Conservation (phyloP, 345 rosid species). For the Zanthoxylum bungeanum region DNA sequence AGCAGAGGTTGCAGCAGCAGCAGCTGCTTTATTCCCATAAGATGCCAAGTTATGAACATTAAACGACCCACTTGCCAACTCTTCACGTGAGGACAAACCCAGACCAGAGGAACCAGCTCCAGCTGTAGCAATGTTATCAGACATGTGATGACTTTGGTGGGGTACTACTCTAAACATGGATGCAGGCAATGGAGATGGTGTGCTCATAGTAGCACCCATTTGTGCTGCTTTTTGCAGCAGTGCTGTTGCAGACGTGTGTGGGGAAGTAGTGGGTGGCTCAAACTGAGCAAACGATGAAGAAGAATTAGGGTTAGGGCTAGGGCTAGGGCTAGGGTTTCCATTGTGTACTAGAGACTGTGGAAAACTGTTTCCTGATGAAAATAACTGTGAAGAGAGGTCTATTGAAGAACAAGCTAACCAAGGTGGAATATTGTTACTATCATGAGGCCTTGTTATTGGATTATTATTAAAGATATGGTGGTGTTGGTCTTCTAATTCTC, state of each 20-base stretch:
- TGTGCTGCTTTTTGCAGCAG: conserved; percentile 43
- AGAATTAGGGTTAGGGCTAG: conserved; percentile 30
- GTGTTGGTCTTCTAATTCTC: conserved; percentile 29
- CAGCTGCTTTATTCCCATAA: conserved; percentile 40
- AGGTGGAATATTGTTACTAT: conserved; percentile 16
- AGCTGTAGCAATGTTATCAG: conserved; percentile 16
- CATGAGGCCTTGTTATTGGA: conserved; percentile 29
- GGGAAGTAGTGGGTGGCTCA: conserved; percentile 12
- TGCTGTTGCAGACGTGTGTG: conserved; percentile 50
- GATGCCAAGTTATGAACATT: conserved; percentile 22
- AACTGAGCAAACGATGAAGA: conserved; percentile 15
- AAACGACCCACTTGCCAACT: conserved; percentile 25
- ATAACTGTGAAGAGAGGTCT: conserved; percentile 20
- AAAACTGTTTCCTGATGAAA: conserved; percentile 20
- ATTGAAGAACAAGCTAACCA: conserved; percentile 23
- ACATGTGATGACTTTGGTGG: conserved; percentile 30
- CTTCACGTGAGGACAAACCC: conserved; percentile 37
- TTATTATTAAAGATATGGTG: conserved; percentile 18
- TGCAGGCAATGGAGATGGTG: conserved; percentile 15
- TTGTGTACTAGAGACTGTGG: conserved; percentile 13
- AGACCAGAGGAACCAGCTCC: conserved; percentile 14
- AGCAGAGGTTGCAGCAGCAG: conserved; percentile 27
- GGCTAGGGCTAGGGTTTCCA: conserved; percentile 27
- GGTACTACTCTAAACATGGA: conserved; percentile 14
- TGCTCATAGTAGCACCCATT: conserved; percentile 42